phyloP scores from a whole-genome alignment of 2,329 filamentous ascomycete genomes.

The Paracamarosporium sp. region DNA sequence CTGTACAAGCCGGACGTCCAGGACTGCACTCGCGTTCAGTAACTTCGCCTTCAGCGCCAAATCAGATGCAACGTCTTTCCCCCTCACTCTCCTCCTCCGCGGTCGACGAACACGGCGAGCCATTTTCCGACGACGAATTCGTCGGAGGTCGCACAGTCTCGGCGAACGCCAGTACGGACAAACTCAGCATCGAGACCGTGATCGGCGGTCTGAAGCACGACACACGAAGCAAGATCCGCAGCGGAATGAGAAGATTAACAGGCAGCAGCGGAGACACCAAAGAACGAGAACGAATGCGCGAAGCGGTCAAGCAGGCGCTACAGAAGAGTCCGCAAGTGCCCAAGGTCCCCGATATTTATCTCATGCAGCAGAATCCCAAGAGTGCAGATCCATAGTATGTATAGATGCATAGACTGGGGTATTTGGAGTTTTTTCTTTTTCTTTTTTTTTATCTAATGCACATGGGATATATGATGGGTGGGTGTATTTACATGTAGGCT shows the following conservation, averaged over 20 bases:
- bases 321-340: conserved; percentile 56
- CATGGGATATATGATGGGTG: neutral
- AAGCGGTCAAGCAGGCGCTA: conserved; percentile 42
- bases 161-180: conserved; percentile 22
- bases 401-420: neutral
- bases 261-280: conserved; percentile 57
- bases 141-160: conserved; percentile 53
- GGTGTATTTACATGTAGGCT: neutral
- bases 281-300: conserved; percentile 47
- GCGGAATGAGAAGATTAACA: conserved; percentile 68
- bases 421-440: neutral
- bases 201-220: conserved; percentile 65
- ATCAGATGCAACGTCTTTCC: conserved; percentile 51
- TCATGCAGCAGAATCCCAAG: conserved; percentile 41
- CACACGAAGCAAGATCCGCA: conserved; percentile 56
- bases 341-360: conserved; percentile 55
- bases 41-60: conserved; percentile 73
- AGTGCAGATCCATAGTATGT: conserved; percentile 40
- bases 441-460: neutral
- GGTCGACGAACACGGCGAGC: conserved; percentile 77
- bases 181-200: conserved; percentile 55
- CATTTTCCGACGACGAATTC: conserved; percentile 78
- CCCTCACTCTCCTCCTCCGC: conserved; percentile 67
- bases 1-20: conserved; percentile 57
- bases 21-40: conserved; percentile 81